Base-by-base conservation (phyloP, 169 alveolate genomes). In the Eimeria acervulina region DNA sequence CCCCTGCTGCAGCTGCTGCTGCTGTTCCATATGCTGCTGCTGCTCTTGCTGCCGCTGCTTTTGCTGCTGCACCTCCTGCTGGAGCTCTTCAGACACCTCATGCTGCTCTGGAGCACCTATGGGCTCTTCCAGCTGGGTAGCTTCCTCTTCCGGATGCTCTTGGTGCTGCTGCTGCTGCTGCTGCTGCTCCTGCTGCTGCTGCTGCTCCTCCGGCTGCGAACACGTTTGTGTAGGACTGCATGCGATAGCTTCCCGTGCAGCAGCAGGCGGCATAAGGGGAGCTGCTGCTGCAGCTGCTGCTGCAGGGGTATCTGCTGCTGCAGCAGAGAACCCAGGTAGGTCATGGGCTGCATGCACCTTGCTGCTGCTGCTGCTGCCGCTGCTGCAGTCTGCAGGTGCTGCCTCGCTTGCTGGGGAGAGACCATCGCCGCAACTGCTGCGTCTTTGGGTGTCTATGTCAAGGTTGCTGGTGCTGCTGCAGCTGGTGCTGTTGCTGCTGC, bases 331-430 rank as follows among this genome's bases (percentile, higher is more conserved):
- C 3, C 19, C 68, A 17, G 8, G 68, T 0, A n/a, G 80, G 42
- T 68, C 47, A 10, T n/a, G 44, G 80, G 10, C 80, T 68, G 42
- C 23, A 1, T 68, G 80, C 21, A 28, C 4, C 0, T 33, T 12
- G 3, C 44, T 28, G 44, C 23, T 33, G 80, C 23, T 68, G 80
- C 80, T 68, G 80, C 80, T 68, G 80, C 80, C n/a, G 80, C 80
- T 68, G 80, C 80, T 31, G 80, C 80, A 5, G 26, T 15, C 68
- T 59, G n/a, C 68, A 5, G 80, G n/a, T 68, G 80, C 23, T 33
- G 47, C 42, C n/a, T 68, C 23, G 19, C 74, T 63, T 13, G 3
- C 19, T 8, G 31, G 19, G n/a, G 38, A n/a, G 7, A 21, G 13
- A 8, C n/a, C 33, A n/a, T n/a, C 19, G 74, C 74, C 1, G 74